A percentile compares a stretch with the other conserved stretches of the same genome.
Conservation (phyloP, 371 early-diverging fungal genomes). For the Mortierella sp. region DNA sequence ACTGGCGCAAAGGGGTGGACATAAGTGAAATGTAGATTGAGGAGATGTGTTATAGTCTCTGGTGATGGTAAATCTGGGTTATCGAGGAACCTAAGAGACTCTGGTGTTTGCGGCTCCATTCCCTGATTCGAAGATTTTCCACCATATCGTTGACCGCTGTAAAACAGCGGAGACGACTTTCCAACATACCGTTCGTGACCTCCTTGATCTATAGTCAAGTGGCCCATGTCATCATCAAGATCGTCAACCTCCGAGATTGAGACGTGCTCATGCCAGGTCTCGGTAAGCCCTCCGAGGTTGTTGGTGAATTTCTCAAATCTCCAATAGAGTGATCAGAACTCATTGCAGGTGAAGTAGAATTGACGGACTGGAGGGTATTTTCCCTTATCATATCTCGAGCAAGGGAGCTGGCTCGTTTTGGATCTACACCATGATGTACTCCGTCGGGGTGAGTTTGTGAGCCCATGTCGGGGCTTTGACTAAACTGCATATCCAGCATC, state of each 20-base stretch:
- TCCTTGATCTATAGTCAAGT: constrained; percentile 31
- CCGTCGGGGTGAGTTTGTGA: constrained; percentile 20
- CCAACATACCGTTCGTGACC: constrained; percentile 54
- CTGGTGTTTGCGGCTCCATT: constrained; percentile 8
- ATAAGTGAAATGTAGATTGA: constrained; percentile 64
- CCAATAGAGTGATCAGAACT: constrained; percentile 34
- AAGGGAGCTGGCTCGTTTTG: constrained; percentile 17
- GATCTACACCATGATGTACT: constrained; percentile 8
- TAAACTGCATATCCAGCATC: constrained; percentile 11
- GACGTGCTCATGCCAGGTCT: constrained; percentile 22
- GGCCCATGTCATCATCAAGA: constrained; percentile 51
- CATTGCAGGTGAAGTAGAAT: constrained; percentile 44
- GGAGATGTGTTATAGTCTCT: constrained; percentile 48
- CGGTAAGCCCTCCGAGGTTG: constrained; percentile 16
- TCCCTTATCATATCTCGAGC: constrained; percentile 40
- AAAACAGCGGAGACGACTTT: constrained; percentile 54
- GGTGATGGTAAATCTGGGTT: constrained; percentile 50
- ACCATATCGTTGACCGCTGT: constrained; percentile 21
- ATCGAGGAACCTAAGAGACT: constrained; percentile 27
- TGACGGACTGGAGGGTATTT: constrained; percentile 30
- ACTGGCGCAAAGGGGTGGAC: constrained; percentile 71
- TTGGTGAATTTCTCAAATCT: constrained; percentile 17
- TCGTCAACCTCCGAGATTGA: constrained; percentile 30
- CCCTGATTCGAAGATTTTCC: background rate
- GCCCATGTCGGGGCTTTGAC: constrained; percentile 27